phyloP scores from a whole-genome alignment of 371 early-diverging fungal species.

The Dentiscutata heterogama region DNA sequence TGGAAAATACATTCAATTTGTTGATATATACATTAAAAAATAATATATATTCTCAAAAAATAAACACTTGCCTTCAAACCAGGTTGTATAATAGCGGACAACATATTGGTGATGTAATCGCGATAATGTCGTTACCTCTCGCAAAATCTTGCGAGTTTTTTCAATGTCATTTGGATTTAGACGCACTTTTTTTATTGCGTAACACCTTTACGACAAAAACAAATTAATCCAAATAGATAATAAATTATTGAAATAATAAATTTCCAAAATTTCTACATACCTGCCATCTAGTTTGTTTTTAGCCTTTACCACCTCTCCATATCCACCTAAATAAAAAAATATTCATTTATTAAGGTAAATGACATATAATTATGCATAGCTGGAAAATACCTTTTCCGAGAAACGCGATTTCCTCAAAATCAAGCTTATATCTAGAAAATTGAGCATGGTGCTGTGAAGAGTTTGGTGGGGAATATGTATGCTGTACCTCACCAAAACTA shows the following conservation, averaged over 20 bases:
- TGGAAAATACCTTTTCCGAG: constrained; percentile 78
- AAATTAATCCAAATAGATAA: constrained; percentile 30
- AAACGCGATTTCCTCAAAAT: constrained; percentile 95
- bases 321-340: constrained; percentile 65
- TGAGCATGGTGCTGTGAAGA: constrained; percentile 40
- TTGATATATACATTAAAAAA: neutral
- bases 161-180: constrained; percentile 82
- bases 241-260: neutral
- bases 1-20: constrained; percentile 10
- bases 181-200: constrained; percentile 92
- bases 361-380: no score
- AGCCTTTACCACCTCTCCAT: constrained; percentile 95
- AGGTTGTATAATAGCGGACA: constrained; percentile 94
- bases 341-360: neutral
- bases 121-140: constrained; percentile 93
- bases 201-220: constrained; percentile 59
- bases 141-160: constrained; percentile 80
- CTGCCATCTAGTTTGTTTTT: constrained; percentile 67
- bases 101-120: constrained; percentile 92
- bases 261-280: constrained; percentile 20
- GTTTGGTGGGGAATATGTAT: constrained; percentile 5
- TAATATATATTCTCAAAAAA: constrained; percentile 12
- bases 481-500: neutral
- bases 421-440: constrained; percentile 80
- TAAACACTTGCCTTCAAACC: constrained; percentile 83